Evolutionary conservation across 2,329 filamentous ascomycete genomes (phyloP), one percentile per base, ranked within the genome.

Genomic region (Cytospora chrysosperma): DNA sequence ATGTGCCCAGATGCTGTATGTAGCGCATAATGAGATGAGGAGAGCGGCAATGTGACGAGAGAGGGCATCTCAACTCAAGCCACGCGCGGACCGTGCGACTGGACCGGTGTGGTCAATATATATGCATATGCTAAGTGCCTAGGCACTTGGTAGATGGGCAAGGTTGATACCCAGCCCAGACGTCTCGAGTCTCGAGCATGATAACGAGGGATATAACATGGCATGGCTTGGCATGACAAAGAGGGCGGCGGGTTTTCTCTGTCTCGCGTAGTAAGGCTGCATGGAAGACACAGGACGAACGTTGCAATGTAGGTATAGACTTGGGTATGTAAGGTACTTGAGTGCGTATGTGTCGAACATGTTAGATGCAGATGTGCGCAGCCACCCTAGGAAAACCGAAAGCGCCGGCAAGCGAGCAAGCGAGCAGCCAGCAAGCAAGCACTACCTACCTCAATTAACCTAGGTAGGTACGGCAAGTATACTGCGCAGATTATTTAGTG

Each of bases 201-300:
- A 34, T 34, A 13, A 34, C 13, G 10, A 15, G 32, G 32, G 57
- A 51, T 27, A 51, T 50, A 43, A 26, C 56, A 34, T 58, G n/a
- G 28, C 43, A 50, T 51, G 40, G 55, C 30, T 37, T 21, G 27
- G 27, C 43, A 34, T 59, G 24, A 32, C 56, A 49, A 13, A 15
- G 28, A n/a, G 5, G 47, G 24, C 24, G 40, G 19, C 40, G 32
- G 32, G 32, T 34, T n/a, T 49, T 12, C 28, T 24, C 37, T 59
- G n/a, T 59, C 27, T 27, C 47, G 26, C 19, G 57, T 59, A 59
- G 57, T 59, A 59, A 34, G 57, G 57, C 57, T 59, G 57, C 40
- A 43, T 43, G 49, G 32, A 53, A 34, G 21, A 34, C n/a, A 6
- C 43, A 24, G 43, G n/a, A 12, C 9, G n/a, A 12, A 47, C 9